A percentile compares a stretch with the other conserved stretches of the same genome.
phyloP scores from a whole-genome alignment of 768 basidiomycete genomes.

The Russula lepida region DNA sequence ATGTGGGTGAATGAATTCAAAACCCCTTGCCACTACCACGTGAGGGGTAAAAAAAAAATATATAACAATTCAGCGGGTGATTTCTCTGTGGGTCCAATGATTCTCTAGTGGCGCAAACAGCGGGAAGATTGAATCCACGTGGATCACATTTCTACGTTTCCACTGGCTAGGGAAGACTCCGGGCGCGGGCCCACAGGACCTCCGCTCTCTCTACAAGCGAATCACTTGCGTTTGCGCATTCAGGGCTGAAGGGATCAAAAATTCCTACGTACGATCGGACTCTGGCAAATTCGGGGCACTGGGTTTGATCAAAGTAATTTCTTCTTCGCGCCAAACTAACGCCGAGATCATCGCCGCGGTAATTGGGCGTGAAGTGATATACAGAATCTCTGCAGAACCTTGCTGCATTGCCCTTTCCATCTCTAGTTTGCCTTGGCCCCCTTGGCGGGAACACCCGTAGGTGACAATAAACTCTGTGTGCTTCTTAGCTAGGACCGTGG shows the following conservation, averaged over 20 bases:
- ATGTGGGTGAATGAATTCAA: neutral
- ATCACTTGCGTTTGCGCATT: neutral
- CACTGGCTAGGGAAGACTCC: neutral
- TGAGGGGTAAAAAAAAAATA: neutral
- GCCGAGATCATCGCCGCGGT: conserved; percentile 4
- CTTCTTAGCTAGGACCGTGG: neutral
- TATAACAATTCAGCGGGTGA: too few relatives aligned
- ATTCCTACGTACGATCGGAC: too few relatives aligned
- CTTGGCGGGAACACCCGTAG: neutral
- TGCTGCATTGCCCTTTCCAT: neutral
- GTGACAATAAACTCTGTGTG: neutral
- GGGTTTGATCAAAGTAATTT: neutral
- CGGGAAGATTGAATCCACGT: neutral
- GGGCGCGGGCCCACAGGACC: neutral
- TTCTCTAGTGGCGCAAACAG: too few relatives aligned
- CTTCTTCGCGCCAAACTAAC: neutral
- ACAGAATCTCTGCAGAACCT: neutral
- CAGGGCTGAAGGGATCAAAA: neutral
- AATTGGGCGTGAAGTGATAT: neutral
- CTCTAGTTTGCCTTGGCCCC: neutral
- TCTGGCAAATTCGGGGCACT: neutral
- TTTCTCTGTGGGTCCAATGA: too few relatives aligned
- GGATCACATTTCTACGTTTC: neutral
- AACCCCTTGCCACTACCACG: neutral
- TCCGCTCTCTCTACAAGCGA: neutral